Evolutionary conservation across 2,329 filamentous ascomycete species (phyloP).

Genomic region (Cyphellophora attinorum): DNA sequence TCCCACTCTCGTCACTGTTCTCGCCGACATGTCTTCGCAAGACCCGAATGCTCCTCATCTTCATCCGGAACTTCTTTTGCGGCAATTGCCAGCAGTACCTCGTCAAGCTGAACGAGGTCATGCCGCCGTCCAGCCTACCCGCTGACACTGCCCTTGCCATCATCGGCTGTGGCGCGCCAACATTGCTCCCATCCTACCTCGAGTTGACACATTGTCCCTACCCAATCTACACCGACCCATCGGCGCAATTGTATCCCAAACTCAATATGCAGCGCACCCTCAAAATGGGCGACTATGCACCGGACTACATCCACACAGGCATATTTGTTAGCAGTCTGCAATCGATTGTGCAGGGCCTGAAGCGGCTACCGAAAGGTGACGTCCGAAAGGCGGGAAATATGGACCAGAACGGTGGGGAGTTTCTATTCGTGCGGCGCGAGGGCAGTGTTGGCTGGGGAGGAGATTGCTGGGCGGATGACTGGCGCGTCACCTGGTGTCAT

Average conservation of each 20-base stretch:
- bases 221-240: slow-evolving; percentile 70
- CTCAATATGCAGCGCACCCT: slow-evolving; percentile 62
- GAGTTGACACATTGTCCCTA: slow-evolving; percentile 56
- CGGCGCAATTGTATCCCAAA: slow-evolving; percentile 53
- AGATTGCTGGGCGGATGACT: slow-evolving; percentile 29
- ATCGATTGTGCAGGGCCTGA: slow-evolving; percentile 49
- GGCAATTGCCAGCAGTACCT: slow-evolving; percentile 74
- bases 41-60: slow-evolving; percentile 53
- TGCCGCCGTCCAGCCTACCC: slow-evolving; percentile 43
- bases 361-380: slow-evolving; percentile 47
- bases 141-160: slow-evolving; percentile 54
- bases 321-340: slow-evolving; percentile 35
- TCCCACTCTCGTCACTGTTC: neutral
- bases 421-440: slow-evolving; percentile 53
- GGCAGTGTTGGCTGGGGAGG: slow-evolving; percentile 6
- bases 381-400: slow-evolving; percentile 56
- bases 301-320: slow-evolving; percentile 54
- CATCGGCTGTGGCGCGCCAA: slow-evolving; percentile 62
- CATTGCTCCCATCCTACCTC: slow-evolving; percentile 58
- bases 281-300: slow-evolving; percentile 46
- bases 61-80: slow-evolving; percentile 73
- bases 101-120: slow-evolving; percentile 48
- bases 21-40: neutral
- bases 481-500: slow-evolving; percentile 68
- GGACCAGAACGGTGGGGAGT: slow-evolving; percentile 66